Percentiles rank a stretch among this genome's conserved stretches.
These are phyloP conservation scores for Coemansia sp. DNA, from an alignment of 192 early-diverging fungal species.

Conservation along the genomic window DNA sequence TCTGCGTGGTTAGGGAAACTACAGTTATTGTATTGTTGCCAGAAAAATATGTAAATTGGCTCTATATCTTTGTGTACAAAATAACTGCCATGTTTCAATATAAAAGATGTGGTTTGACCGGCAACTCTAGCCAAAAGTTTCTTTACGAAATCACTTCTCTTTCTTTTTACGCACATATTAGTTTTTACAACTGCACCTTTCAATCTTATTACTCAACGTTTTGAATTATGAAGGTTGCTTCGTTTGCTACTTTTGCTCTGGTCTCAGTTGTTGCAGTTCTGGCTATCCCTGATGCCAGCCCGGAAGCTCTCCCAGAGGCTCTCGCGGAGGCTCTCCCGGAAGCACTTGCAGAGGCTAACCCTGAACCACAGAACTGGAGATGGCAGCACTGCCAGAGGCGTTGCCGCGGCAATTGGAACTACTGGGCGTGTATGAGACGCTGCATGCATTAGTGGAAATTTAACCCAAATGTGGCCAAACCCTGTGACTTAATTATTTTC, in stretches of 20 bases:
- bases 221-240: background rate
- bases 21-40: no score
- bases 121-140: background rate
- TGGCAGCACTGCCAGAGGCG: background rate
- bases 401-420: slow-evolving; percentile 29
- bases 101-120: no score
- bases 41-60: no score
- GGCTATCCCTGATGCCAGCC: background rate
- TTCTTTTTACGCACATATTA: background rate
- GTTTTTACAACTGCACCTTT: background rate
- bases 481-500: no score
- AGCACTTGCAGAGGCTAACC: background rate
- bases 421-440: background rate
- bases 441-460: no score
- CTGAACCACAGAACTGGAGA: background rate
- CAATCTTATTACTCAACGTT: background rate
- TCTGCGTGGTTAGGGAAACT: no score
- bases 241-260: background rate
- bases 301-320: background rate
- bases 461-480: no score
- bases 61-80: no score
- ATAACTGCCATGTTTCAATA: no score
- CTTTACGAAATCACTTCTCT: background rate
- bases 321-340: no score
- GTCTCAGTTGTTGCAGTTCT: background rate